Percentiles rank a stretch among this genome's conserved stretches.
phyloP scores from a whole-genome alignment of 805 yeast genomes.

The Candida vaughaniae region DNA sequence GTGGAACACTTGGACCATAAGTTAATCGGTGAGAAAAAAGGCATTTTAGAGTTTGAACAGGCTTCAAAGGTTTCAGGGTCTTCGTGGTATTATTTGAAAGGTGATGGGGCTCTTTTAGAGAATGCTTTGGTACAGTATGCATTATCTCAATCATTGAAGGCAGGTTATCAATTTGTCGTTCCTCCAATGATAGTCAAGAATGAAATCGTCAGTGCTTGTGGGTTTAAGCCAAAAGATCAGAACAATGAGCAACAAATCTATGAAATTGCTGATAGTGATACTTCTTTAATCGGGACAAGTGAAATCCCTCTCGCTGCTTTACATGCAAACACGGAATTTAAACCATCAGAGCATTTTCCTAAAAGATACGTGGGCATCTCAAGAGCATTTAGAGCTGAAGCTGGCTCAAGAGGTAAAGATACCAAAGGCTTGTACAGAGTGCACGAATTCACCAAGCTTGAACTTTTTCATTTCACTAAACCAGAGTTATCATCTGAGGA shows the following conservation, averaged over 20 bases:
- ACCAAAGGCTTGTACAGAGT: constrained; percentile 91
- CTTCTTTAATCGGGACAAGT: constrained; percentile 89
- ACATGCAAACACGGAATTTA: constrained; percentile 52
- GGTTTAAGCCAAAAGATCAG: constrained; percentile 89
- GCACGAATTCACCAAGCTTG: constrained; percentile 95
- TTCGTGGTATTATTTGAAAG: constrained; percentile 84
- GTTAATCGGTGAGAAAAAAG: constrained; percentile 63
- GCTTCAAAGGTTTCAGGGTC: constrained; percentile 78
- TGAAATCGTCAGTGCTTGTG: constrained; percentile 84
- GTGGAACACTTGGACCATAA: constrained; percentile 54
- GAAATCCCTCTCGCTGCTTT: constrained; percentile 91
- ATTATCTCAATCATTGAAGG: constrained; percentile 57
- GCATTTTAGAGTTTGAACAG: constrained; percentile 63
- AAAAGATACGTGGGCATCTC: constrained; percentile 73
- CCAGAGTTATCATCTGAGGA: constrained; percentile 47
- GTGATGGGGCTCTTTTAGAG: constrained; percentile 85
- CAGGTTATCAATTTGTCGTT: constrained; percentile 66
- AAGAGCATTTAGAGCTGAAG: constrained; percentile 90
- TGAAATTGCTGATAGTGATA: constrained; percentile 49
- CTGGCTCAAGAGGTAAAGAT: constrained; percentile 93
- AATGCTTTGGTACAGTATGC: constrained; percentile 87
- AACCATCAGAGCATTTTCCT: constrained; percentile 44
- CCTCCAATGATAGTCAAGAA: constrained; percentile 87
- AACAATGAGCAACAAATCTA: constrained; percentile 86
- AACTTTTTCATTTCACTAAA: constrained; percentile 73